Evolutionary conservation across 306 rosid species (phyloP).

Genomic region (Prunus mongolica): DNA sequence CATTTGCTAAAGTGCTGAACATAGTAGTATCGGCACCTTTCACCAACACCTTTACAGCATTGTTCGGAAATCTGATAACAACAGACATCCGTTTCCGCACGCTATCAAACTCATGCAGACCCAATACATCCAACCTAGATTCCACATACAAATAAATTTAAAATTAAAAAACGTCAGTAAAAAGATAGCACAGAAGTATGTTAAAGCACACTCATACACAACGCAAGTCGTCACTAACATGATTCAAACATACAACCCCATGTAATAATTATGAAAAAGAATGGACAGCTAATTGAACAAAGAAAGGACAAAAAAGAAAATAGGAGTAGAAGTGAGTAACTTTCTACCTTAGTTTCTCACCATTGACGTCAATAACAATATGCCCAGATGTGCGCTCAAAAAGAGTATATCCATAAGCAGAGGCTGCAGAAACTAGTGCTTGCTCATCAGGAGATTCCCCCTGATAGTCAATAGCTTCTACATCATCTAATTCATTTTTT

Average conservation of each 20-base stretch:
- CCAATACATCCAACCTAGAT: slow-evolving; percentile 91
- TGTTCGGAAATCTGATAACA: slow-evolving; percentile 80
- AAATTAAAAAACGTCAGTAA: background rate
- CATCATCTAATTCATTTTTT: slow-evolving; percentile 41
- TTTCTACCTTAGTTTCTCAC: slow-evolving; percentile 93
- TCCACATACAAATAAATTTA: slow-evolving; percentile 14
- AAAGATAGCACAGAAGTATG: background rate
- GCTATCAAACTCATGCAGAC: slow-evolving; percentile 96
- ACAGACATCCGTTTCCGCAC: slow-evolving; percentile 97
- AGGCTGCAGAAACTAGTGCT: slow-evolving; percentile 92
- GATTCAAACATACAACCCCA: slow-evolving; percentile 1
- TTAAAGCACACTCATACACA: background rate
- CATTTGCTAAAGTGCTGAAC: slow-evolving; percentile 61
- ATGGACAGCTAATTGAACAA: background rate
- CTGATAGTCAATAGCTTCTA: slow-evolving; percentile 58
- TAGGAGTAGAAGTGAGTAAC: slow-evolving; percentile 27
- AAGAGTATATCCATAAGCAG: slow-evolving; percentile 92
- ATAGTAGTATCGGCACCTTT: slow-evolving; percentile 95
- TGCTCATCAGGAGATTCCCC: slow-evolving; percentile 99
- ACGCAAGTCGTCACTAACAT: background rate
- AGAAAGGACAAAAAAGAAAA: slow-evolving; percentile 7
- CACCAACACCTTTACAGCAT: slow-evolving; percentile 79
- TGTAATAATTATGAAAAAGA: background rate
- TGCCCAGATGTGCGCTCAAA: slow-evolving; percentile 97
- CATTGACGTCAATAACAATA: slow-evolving; percentile 79